Percentiles rank a stretch among this genome's conserved stretches.
Evolutionary conservation across 169 alveolate species (phyloP).

Genomic region (Sarcocystis neurona): DNA sequence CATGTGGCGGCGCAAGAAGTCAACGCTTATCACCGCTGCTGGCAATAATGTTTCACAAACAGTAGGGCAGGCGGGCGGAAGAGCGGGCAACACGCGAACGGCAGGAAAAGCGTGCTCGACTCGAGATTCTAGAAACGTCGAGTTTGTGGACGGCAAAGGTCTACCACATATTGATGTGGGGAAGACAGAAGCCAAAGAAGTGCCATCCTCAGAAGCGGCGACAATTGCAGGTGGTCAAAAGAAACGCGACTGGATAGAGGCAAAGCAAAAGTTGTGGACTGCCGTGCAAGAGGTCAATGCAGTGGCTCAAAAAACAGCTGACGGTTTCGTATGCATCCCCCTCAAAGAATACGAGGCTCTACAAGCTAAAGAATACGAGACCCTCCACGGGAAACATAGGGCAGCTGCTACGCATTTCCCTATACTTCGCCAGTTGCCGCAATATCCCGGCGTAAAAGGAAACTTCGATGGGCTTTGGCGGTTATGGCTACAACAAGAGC

Average conservation of each 20-base stretch:
- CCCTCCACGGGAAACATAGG: not conserved
- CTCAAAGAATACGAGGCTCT: not conserved
- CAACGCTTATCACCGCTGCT: no score
- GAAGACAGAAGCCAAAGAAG: not conserved
- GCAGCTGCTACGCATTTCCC: not conserved
- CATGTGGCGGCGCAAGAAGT: constrained; percentile 27
- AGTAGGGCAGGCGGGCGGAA: no score
- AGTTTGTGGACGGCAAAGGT: no score
- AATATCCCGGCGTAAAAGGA: constrained; percentile 18
- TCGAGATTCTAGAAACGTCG: no score
- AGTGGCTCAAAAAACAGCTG: not conserved
- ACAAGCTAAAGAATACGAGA: no score
- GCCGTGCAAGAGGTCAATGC: not conserved
- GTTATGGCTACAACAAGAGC: constrained; percentile 1
- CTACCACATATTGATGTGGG: no score
- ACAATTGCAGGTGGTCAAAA: not conserved
- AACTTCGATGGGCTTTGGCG: constrained; percentile 38
- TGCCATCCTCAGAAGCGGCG: not conserved
- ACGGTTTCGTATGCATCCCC: not conserved
- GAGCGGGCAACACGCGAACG: no score
- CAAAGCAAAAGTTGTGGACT: not conserved
- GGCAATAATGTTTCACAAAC: no score
- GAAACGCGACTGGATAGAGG: not conserved
- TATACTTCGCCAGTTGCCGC: not conserved
- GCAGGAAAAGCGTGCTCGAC: no score